Conservation (phyloP, 306 rosid genomes). For the Vigna trinervia region DNA sequence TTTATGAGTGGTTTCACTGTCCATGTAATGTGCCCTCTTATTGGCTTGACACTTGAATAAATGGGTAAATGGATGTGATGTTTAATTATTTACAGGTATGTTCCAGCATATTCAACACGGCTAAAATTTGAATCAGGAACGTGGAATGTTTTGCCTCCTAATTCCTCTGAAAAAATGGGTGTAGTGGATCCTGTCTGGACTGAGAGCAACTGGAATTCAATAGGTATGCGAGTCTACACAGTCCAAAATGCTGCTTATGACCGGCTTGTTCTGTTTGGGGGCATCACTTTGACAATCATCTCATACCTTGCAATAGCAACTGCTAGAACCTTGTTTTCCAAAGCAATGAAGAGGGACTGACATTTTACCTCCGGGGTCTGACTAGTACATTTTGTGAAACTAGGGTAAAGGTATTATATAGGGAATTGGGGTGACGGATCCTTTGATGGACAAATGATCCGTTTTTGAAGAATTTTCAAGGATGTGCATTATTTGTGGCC, state of each 20-base stretch:
- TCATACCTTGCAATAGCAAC: conserved; percentile 68
- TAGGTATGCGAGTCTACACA: conserved; percentile 75
- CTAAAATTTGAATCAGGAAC: conserved; percentile 69
- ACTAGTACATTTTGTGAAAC: conserved; percentile 43
- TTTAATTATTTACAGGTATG: conserved; percentile 65
- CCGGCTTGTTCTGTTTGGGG: conserved; percentile 68
- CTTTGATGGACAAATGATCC: conserved; percentile 33
- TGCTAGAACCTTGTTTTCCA: conserved; percentile 60
- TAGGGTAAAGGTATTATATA: conserved; percentile 23
- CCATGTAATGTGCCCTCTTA: conserved; percentile 19
- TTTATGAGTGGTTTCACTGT: conserved; percentile 18
- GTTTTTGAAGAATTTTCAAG: conserved; percentile 42
- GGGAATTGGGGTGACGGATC: conserved; percentile 16
- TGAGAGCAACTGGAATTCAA: conserved; percentile 91
- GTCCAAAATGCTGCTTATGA: conserved; percentile 70
- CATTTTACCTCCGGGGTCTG: conserved; percentile 1
- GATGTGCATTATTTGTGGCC: conserved; percentile 53
- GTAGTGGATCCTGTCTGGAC: conserved; percentile 85
- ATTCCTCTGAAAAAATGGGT: conserved; percentile 79
- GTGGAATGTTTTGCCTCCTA: conserved; percentile 79
- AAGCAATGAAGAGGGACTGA: conserved; percentile 82
- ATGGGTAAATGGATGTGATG: conserved; percentile 14
- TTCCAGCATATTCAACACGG: conserved; percentile 93
- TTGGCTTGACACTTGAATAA: conserved; percentile 38
- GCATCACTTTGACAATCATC: conserved; percentile 66